Evolutionary conservation across 768 basidiomycete genomes (phyloP).

Genomic region (Goffeauzyma gilvescens): DNA sequence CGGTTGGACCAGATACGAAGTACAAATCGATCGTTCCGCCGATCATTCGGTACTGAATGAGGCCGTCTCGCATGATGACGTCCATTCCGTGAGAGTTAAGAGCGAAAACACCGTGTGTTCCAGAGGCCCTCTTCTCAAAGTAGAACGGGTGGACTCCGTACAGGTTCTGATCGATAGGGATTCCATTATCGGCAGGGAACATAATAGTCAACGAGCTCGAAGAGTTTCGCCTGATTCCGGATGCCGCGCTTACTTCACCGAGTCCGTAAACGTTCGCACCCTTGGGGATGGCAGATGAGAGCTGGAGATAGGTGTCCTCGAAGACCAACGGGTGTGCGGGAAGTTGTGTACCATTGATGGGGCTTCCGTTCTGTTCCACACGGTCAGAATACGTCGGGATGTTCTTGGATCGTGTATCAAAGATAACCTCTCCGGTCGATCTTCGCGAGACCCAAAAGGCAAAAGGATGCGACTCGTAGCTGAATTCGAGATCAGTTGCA

Average conservation of each 20-base stretch:
- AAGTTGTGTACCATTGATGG: constrained; percentile 40
- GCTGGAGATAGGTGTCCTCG: constrained; percentile 55
- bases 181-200: constrained; percentile 10
- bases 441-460: constrained; percentile 64
- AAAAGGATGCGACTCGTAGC: constrained; percentile 45
- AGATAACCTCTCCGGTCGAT: constrained; percentile 41
- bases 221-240: not conserved
- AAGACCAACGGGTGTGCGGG: constrained; percentile 48
- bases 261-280: constrained; percentile 58
- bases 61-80: constrained; percentile 39
- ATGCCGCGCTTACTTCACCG: constrained; percentile 38
- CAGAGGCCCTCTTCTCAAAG: constrained; percentile 11
- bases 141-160: constrained; percentile 20
- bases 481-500: constrained; percentile 49
- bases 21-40: constrained; percentile 64
- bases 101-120: constrained; percentile 55
- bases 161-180: constrained; percentile 24
- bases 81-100: constrained; percentile 53
- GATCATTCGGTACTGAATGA: constrained; percentile 49
- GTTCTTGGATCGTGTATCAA: constrained; percentile 50
- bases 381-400: constrained; percentile 45
- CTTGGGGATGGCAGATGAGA: constrained; percentile 45
- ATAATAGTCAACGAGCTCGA: not conserved
- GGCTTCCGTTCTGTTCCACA: constrained; percentile 35
- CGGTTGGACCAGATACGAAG: constrained; percentile 42